Conservation (phyloP, 441 rosid genomes). For the Populus hybrid region DNA sequence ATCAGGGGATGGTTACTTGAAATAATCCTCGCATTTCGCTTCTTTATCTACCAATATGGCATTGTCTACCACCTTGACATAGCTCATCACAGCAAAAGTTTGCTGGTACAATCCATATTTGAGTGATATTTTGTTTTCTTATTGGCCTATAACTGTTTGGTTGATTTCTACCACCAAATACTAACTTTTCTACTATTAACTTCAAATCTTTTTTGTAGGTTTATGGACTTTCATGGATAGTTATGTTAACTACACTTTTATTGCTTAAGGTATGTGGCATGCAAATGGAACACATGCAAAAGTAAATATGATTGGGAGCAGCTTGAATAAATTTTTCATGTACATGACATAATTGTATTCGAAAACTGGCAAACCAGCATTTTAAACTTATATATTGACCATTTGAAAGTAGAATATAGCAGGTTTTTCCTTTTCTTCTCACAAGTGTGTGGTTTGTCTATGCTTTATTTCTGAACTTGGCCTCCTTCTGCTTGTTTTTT, state of each 20-base stretch:
- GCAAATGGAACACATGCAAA: background rate
- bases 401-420: background rate
- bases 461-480: background rate
- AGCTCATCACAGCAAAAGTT: slow-evolving; percentile 53
- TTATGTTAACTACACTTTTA: slow-evolving; percentile 57
- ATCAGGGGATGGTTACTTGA: slow-evolving; percentile 72
- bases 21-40: slow-evolving; percentile 70
- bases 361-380: background rate
- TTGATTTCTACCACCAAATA: background rate
- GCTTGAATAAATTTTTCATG: background rate
- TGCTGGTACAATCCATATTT: slow-evolving; percentile 46
- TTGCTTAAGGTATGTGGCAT: slow-evolving; percentile 90
- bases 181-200: background rate
- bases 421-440: background rate
- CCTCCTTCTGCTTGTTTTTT: slow-evolving; percentile 1
- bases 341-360: background rate
- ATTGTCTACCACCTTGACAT: slow-evolving; percentile 95
- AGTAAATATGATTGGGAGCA: background rate
- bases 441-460: background rate
- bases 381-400: background rate
- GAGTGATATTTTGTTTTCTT: background rate
- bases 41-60: slow-evolving; percentile 88
- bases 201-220: slow-evolving; percentile 44
- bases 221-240: slow-evolving; percentile 88
- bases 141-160: background rate